A percentile compares a stretch with the other conserved stretches of the same genome.
These are phyloP conservation scores for Acacia concinna DNA, from an alignment of 331 rosid species.

Conservation along the genomic window DNA sequence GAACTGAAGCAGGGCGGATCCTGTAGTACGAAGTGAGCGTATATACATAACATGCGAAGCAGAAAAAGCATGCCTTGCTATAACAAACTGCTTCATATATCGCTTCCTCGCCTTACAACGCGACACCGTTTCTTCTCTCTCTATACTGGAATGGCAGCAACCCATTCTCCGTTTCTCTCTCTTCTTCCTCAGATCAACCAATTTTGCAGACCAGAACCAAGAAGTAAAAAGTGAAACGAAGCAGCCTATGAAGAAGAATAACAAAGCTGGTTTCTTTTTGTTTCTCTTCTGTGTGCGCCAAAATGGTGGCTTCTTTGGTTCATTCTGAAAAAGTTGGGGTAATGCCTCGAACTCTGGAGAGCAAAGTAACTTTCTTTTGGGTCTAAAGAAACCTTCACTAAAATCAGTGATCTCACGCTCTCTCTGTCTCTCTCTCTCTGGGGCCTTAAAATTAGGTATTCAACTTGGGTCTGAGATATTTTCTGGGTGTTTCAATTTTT, in stretches of 20 bases:
- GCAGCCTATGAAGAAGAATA: background rate
- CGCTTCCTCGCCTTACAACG: conserved; percentile 64
- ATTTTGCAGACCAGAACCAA: background rate
- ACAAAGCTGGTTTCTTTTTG: background rate
- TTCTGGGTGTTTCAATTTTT: background rate
- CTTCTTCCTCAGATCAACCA: background rate
- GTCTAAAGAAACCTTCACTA: background rate
- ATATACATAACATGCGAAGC: conserved; percentile 56
- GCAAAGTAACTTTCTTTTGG: conserved; percentile 12
- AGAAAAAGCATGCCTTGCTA: conserved; percentile 59
- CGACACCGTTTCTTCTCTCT: conserved; percentile 59
- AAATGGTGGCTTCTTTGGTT: conserved; percentile 5
- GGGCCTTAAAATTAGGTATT: background rate
- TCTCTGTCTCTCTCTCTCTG: background rate
- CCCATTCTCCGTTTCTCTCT: conserved; percentile 44
- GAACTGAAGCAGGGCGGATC: conserved; percentile 79
- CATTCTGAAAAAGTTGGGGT: conserved; percentile 14
- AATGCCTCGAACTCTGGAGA: conserved; percentile 7
- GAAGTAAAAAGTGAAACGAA: background rate
- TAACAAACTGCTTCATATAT: conserved; percentile 65
- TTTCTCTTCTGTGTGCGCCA: background rate
- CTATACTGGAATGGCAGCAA: conserved; percentile 59
- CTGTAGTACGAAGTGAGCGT: conserved; percentile 74
- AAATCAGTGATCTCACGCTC: background rate
- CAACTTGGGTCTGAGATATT: background rate